phyloP scores from a whole-genome alignment of 2,329 filamentous ascomycete species.

The Dissoconium aciculare region DNA sequence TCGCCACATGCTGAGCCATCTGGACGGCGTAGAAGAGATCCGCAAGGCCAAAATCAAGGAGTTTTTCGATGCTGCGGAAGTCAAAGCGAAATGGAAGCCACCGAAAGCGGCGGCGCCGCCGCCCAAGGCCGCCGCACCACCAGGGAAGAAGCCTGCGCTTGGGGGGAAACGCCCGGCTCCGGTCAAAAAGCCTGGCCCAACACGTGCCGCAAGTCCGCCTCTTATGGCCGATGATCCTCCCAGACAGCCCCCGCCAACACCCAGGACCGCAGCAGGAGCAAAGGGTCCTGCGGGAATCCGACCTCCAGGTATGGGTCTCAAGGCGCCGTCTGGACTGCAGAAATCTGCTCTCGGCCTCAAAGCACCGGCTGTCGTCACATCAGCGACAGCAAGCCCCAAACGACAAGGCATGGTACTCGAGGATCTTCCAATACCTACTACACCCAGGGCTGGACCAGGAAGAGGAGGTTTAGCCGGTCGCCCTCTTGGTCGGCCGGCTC shows the following conservation, averaged over 20 bases:
- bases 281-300: conserved; percentile 24
- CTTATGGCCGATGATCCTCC: conserved; percentile 38
- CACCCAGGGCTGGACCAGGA: conserved; percentile 28
- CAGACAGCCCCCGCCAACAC: conserved; percentile 26
- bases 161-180: conserved; percentile 31
- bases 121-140: conserved; percentile 39
- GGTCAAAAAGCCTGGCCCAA: conserved; percentile 33
- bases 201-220: conserved; percentile 25
- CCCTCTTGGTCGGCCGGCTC: conserved; percentile 59
- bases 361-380: conserved; percentile 15
- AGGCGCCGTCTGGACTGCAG: conserved; percentile 27
- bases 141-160: conserved; percentile 38
- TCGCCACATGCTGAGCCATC: conserved; percentile 78
- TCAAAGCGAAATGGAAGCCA: conserved; percentile 82
- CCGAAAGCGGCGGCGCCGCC: conserved; percentile 54
- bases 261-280: conserved; percentile 41
- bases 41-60: conserved; percentile 93
- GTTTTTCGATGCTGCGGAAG: conserved; percentile 65
- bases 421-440: conserved; percentile 23
- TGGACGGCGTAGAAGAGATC: conserved; percentile 90
- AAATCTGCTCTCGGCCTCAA: conserved; percentile 28
- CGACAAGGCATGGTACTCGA: conserved; percentile 17
- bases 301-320: conserved; percentile 17
- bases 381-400: conserved; percentile 17
- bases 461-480: conserved; percentile 64